Evolutionary conservation across 73 alveolate genomes (phyloP).

Genomic region (Blepharisma stoltei): DNA sequence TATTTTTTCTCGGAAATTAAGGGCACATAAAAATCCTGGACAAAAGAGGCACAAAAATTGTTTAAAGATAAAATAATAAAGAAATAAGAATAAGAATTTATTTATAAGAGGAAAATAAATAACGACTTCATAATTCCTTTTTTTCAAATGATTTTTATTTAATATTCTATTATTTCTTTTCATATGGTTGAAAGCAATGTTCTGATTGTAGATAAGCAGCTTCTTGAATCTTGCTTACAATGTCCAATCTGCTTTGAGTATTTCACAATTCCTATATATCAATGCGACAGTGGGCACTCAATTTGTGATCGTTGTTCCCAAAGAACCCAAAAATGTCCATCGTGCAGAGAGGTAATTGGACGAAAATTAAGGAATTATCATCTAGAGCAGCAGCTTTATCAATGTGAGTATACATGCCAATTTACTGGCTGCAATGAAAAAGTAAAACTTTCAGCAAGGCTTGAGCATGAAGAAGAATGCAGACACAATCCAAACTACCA

Average conservation of each 20-base stretch:
- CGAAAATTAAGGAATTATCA: conserved; percentile 5
- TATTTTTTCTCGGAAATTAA: too few relatives aligned
- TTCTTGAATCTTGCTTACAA: conserved; percentile 1
- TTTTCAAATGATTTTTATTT: too few relatives aligned
- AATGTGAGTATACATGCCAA: not conserved
- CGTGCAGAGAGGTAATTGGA: conserved; percentile 7
- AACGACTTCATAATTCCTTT: too few relatives aligned
- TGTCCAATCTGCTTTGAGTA: conserved; percentile 31
- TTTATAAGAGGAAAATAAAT: too few relatives aligned
- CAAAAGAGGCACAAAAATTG: too few relatives aligned
- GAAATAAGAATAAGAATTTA: too few relatives aligned
- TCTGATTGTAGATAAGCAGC: too few relatives aligned
- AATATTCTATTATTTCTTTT: too few relatives aligned
- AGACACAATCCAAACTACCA: conserved; percentile 10
- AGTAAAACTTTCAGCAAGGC: not conserved
- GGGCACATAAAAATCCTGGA: too few relatives aligned
- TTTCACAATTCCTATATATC: not conserved
- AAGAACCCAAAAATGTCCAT: conserved; percentile 7
- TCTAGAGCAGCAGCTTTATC: conserved; percentile 13
- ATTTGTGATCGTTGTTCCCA: conserved; percentile 18
- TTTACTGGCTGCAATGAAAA: not conserved
- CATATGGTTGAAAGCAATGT: too few relatives aligned
- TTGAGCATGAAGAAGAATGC: conserved; percentile 20
- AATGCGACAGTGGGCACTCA: conserved; percentile 30
- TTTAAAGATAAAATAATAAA: too few relatives aligned